Conservation (phyloP, 2,329 filamentous ascomycete species). For the Diplodia mutila region DNA sequence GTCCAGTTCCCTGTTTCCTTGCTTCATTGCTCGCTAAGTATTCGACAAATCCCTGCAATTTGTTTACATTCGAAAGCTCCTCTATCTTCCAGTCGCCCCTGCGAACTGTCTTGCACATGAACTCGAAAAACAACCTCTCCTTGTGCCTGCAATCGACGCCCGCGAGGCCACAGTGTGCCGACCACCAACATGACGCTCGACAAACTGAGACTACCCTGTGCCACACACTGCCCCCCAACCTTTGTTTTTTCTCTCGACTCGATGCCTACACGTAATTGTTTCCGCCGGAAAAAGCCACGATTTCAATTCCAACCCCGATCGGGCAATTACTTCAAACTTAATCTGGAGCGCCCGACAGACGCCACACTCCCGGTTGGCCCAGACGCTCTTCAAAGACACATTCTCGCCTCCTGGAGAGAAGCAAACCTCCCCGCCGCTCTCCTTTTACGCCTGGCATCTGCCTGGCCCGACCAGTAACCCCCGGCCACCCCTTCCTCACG, state of each 20-base stretch:
- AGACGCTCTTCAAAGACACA: neutral
- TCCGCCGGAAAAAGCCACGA: neutral
- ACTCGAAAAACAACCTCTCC: neutral
- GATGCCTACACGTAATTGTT: neutral
- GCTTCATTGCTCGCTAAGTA: neutral
- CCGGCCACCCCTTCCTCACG: neutral
- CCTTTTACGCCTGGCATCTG: neutral
- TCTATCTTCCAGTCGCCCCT: neutral
- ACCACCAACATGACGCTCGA: neutral
- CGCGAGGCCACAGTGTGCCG: neutral
- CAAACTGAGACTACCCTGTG: neutral
- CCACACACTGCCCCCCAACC: neutral
- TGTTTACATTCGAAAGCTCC: neutral
- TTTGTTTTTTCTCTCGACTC: neutral
- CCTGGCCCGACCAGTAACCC: neutral
- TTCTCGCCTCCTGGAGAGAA: neutral
- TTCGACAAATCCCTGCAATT: neutral
- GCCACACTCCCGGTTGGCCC: slow-evolving; percentile 5
- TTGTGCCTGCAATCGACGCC: neutral
- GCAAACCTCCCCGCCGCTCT: neutral
- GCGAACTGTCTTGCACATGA: slow-evolving; percentile 11
- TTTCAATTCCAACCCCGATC: neutral
- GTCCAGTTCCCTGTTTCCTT: neutral
- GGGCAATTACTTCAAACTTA: neutral
- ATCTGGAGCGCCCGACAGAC: neutral